Evolutionary conservation across 2,329 filamentous ascomycete genomes (phyloP).

Genomic region (Monosporascus sp.): DNA sequence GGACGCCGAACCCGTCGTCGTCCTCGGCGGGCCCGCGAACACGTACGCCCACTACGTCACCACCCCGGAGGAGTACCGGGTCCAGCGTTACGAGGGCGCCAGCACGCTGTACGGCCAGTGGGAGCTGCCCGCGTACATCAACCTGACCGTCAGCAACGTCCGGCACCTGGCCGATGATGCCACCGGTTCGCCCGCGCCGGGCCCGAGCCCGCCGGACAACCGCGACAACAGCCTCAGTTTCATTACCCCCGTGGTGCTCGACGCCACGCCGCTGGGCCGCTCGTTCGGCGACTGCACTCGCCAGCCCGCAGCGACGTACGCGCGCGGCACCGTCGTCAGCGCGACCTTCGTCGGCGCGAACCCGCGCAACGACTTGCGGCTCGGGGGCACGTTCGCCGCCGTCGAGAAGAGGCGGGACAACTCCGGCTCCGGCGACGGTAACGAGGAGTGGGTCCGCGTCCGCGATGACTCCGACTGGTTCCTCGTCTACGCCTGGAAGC

Average conservation of each 20-base stretch:
- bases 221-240: slow-evolving; percentile 70
- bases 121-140: slow-evolving; percentile 81
- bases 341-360: slow-evolving; percentile 81
- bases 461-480: slow-evolving; percentile 78
- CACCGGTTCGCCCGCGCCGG: slow-evolving; percentile 41
- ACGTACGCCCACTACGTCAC: slow-evolving; percentile 79
- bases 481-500: slow-evolving; percentile 73
- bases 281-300: slow-evolving; percentile 63
- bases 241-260: slow-evolving; percentile 73
- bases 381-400: slow-evolving; percentile 71
- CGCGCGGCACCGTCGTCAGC: slow-evolving; percentile 55
- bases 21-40: slow-evolving; percentile 83
- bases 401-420: slow-evolving; percentile 57
- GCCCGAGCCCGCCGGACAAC: slow-evolving; percentile 71
- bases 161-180: slow-evolving; percentile 54
- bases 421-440: slow-evolving; percentile 28
- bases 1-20: slow-evolving; percentile 58
- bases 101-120: slow-evolving; percentile 83
- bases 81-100: slow-evolving; percentile 93
- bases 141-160: slow-evolving; percentile 70
- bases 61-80: slow-evolving; percentile 72
- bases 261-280: slow-evolving; percentile 60
- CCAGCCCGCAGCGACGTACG: slow-evolving; percentile 48
- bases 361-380: slow-evolving; percentile 78
- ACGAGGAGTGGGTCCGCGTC: slow-evolving; percentile 56